Percentiles rank a stretch among this genome's conserved stretches.
These are phyloP conservation scores for Fusarium sambucinum DNA, from an alignment of 2,329 filamentous ascomycete genomes.

Conservation along the genomic window DNA sequence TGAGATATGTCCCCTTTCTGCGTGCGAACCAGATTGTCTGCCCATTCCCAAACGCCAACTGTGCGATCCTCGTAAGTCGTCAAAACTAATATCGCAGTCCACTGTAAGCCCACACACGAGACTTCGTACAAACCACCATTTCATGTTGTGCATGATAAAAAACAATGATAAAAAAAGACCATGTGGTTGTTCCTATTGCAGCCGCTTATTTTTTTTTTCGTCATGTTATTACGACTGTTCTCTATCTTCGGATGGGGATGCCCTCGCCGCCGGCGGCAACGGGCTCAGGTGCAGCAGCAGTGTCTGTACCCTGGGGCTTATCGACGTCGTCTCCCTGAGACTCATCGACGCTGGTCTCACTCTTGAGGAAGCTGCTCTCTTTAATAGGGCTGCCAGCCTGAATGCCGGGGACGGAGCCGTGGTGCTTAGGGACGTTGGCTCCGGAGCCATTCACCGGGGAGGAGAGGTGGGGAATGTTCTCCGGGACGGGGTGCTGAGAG, in stretches of 20 bases:
- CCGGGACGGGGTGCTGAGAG: conserved; percentile 92
- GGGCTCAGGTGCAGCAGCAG: conserved; percentile 34
- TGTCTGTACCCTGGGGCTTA: conserved; percentile 56
- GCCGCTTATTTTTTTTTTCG: conserved; percentile 1
- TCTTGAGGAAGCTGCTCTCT: conserved; percentile 87
- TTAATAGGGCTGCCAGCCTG: conserved; percentile 86
- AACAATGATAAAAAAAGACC: neutral
- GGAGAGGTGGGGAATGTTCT: conserved; percentile 92
- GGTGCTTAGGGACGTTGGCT: conserved; percentile 53
- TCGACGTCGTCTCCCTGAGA: conserved; percentile 54
- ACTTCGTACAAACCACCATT: conserved; percentile 33
- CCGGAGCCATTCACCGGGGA: conserved; percentile 66
- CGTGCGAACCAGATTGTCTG: conserved; percentile 46
- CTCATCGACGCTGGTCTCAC: conserved; percentile 78
- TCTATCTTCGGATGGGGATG: conserved; percentile 73
- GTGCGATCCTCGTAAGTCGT: conserved; percentile 49
- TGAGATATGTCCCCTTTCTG: conserved; percentile 41
- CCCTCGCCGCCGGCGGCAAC: conserved; percentile 52
- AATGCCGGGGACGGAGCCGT: conserved; percentile 60
- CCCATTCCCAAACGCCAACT: conserved; percentile 49
- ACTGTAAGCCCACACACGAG: conserved; percentile 32
- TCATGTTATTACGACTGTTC: conserved; percentile 7
- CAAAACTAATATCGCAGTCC: conserved; percentile 43
- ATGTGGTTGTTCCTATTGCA: conserved; percentile 4
- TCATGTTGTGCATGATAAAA: conserved; percentile 20